These are phyloP conservation scores for Mycena amicta DNA, from an alignment of 768 basidiomycete genomes.

Conservation along the genomic window DNA sequence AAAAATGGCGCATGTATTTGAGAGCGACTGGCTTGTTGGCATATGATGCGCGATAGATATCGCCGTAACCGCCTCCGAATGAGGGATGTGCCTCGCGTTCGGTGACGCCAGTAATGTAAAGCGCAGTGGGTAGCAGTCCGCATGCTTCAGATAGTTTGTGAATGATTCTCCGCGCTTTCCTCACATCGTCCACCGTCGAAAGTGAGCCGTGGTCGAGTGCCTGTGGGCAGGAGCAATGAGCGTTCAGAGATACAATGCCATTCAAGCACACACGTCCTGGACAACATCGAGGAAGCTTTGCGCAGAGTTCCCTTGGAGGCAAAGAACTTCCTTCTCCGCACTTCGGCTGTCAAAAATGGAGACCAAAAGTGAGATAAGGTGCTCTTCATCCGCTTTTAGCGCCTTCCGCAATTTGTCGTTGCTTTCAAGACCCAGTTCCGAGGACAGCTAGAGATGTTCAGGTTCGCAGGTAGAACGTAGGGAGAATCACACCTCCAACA, in stretches of 20 bases:
- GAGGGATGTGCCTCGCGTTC: not conserved
- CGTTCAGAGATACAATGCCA: too few relatives aligned
- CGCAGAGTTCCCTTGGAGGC: not conserved
- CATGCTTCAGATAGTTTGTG: not conserved
- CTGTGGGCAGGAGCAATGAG: too few relatives aligned
- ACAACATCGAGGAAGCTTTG: not conserved
- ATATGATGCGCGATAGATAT: slow-evolving; percentile 5
- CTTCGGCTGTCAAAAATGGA: not conserved
- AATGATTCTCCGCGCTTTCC: not conserved
- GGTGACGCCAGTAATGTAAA: not conserved
- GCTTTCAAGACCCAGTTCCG: not conserved
- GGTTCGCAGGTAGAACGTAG: not conserved
- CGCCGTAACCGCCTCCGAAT: not conserved
- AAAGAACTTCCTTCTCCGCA: not conserved
- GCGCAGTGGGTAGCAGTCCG: not conserved
- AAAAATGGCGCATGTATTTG: not conserved
- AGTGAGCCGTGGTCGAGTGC: slow-evolving; percentile 1
- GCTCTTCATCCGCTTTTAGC: not conserved
- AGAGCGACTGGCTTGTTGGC: not conserved
- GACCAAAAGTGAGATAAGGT: not conserved
- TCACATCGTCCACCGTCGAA: not conserved
- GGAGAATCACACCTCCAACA: slow-evolving; percentile 2
- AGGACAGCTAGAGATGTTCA: not conserved
- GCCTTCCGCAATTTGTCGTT: not conserved
- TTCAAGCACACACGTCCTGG: not conserved